These are phyloP conservation scores for Penicillium longicatenatum DNA, from an alignment of 495 filamentous ascomycete species.

Conservation along the genomic window DNA sequence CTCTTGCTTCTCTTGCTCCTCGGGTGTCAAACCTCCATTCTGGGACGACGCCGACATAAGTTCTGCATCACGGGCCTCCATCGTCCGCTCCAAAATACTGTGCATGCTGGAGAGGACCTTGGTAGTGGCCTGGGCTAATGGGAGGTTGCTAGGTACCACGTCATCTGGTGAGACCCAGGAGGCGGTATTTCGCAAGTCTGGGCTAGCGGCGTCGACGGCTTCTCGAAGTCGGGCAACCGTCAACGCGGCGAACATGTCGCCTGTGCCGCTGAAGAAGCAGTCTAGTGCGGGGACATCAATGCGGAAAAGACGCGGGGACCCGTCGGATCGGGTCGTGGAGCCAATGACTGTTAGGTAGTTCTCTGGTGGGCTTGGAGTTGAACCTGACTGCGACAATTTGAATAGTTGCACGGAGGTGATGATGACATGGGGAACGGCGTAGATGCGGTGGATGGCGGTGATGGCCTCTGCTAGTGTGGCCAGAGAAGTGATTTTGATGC, in stretches of 20 bases:
- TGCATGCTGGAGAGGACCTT: conserved; percentile 96
- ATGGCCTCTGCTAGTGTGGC: conserved; percentile 71
- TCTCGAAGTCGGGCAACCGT: conserved; percentile 88
- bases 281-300: conserved; percentile 84
- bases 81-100: conserved; percentile 75
- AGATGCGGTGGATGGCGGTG: conserved; percentile 70
- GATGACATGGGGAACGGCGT: conserved; percentile 83
- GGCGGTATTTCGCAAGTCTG: conserved; percentile 44
- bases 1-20: conserved; percentile 60
- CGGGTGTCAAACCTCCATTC: conserved; percentile 31
- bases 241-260: conserved; percentile 96
- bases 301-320: conserved; percentile 73
- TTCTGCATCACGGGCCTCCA: conserved; percentile 63
- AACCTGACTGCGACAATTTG: conserved; percentile 39
- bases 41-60: conserved; percentile 30
- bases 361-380: conserved; percentile 37
- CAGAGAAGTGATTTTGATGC: conserved; percentile 77
- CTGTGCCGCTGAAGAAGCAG: conserved; percentile 92
- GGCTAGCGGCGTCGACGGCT: conserved; percentile 55
- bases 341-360: conserved; percentile 73
- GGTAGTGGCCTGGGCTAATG: conserved; percentile 78
- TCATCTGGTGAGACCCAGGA: conserved; percentile 72
- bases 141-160: conserved; percentile 68
- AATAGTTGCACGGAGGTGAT: conserved; percentile 79
- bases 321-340: conserved; percentile 64